Conservation (phyloP, 176 grass and related monocot genomes). For the Aegilops sharonensis region DNA sequence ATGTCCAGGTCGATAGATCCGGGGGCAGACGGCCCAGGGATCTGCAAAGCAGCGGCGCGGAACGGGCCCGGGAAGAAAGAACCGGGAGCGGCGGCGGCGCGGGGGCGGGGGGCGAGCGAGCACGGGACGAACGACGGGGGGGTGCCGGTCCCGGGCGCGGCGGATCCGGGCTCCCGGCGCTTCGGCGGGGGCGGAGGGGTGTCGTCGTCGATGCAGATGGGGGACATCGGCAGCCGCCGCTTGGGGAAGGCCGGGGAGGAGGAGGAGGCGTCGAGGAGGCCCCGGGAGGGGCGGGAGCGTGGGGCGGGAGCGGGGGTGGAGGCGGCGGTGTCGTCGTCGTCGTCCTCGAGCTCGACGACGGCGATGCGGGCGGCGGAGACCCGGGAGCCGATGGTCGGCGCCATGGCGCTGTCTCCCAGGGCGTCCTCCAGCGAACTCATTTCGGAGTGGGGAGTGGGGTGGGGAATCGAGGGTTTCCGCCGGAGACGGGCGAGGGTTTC, state of each 20-base stretch:
- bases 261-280: constrained; percentile 8
- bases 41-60: not conserved
- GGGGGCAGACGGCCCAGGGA: not conserved
- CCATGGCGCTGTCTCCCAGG: not conserved
- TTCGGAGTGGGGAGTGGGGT: not conserved
- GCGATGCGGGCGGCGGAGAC: constrained; percentile 17
- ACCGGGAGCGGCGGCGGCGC: not conserved
- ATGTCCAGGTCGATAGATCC: not conserved
- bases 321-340: not conserved
- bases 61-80: constrained; percentile 24
- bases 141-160: constrained; percentile 17
- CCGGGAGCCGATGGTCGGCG: constrained; percentile 16
- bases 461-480: constrained; percentile 1
- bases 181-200: constrained; percentile 48
- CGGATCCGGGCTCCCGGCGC: not conserved
- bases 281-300: not conserved
- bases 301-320: constrained; percentile 2
- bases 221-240: not conserved
- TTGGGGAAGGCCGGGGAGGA: constrained; percentile 8
- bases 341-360: constrained; percentile 30
- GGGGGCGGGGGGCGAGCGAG: not conserved
- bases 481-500: not conserved
- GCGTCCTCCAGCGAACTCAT: not conserved
- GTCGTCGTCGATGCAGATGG: constrained; percentile 56
- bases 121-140: not conserved